Evolutionary conservation across 495 filamentous ascomycete genomes (phyloP), one percentile per base, ranked within the genome.

Genomic region (Amniculicola lignicola): DNA sequence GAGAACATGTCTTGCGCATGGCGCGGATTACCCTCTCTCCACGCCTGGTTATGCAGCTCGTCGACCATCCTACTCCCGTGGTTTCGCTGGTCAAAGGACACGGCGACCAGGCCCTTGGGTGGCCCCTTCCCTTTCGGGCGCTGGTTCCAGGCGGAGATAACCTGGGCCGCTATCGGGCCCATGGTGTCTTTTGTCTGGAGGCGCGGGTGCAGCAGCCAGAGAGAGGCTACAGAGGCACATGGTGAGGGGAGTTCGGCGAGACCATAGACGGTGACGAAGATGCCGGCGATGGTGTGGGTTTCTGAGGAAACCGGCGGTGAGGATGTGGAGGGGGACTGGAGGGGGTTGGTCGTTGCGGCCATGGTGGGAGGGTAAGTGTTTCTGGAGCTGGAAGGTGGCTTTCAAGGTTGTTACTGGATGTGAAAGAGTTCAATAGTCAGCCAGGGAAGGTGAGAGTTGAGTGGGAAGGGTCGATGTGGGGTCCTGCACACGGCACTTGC

Each of bases 1-100:
- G 75, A 80, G 66, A 91, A 92, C 88, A 95, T 92, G 65, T 96
- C 90, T 63, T 85, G 81, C 18, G 88, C 91, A 76, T 98, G 93
- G 5, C 77, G 81, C 24, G 77, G 72, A 63, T 98, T 97, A 18
- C 89, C 89, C 25, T 82, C 68, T 47, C 79, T 78, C 92, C 91
- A 96, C 4, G 82, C 76, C 62, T 84, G 76, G 65, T 95, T 96
- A 21, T 80, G 77, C 14, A 60, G 27, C 16, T 70, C 58, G 40
- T 74, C 67, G 12, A 90, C 78, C 50, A 82, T 67, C 46, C 93
- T 71, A 2, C 80, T 74, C 3, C 92, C 92, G 71, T 97, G 93
- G 62, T 98, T 98, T 23, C 92, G 74, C 67, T 91, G 87, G 63
- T 96, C 93, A 64, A 92, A 93, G 2, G 87, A 78, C 11, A 91